Percentiles rank a stretch among this genome's conserved stretches.
Evolutionary conservation across 116 monocot species (phyloP).

Genomic region (Iris pallida): DNA sequence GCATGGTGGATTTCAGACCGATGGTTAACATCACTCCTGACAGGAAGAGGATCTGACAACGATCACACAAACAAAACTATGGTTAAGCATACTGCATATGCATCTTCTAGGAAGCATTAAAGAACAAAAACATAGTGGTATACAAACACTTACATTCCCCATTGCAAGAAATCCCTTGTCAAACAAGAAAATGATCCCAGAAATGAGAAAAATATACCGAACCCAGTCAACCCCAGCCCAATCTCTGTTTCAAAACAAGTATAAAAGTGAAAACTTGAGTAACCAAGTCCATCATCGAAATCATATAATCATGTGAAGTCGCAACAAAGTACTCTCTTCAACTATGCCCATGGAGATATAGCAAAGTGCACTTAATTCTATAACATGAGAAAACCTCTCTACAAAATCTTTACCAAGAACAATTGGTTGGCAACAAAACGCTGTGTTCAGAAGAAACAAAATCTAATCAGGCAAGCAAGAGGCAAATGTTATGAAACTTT

Average conservation of each 20-base stretch:
- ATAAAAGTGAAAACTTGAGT: neutral
- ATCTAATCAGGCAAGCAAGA: too few species aligned
- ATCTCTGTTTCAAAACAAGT: slow-evolving; percentile 48
- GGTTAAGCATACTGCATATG: neutral
- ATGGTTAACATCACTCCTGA: slow-evolving; percentile 92
- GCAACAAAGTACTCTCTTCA: neutral
- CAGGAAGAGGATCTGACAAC: slow-evolving; percentile 78
- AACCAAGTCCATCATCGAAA: neutral
- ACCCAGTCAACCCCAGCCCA: slow-evolving; percentile 81
- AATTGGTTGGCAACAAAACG: neutral
- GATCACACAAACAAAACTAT: too few species aligned
- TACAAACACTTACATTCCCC: slow-evolving; percentile 61
- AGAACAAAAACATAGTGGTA: neutral
- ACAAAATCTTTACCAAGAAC: neutral
- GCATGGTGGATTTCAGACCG: slow-evolving; percentile 92
- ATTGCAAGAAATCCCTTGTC: slow-evolving; percentile 84
- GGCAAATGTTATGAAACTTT: too few species aligned
- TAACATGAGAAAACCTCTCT: neutral
- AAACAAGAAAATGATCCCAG: slow-evolving; percentile 80
- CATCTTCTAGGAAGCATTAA: neutral
- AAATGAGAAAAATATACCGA: slow-evolving; percentile 81
- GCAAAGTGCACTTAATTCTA: neutral
- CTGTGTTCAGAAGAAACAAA: too few species aligned
- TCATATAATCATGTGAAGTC: neutral
- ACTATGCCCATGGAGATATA: neutral